Evolutionary conservation across 2,329 filamentous ascomycete species (phyloP), one percentile per base, ranked within the genome.

Genomic region (Aspergillus sp.): DNA sequence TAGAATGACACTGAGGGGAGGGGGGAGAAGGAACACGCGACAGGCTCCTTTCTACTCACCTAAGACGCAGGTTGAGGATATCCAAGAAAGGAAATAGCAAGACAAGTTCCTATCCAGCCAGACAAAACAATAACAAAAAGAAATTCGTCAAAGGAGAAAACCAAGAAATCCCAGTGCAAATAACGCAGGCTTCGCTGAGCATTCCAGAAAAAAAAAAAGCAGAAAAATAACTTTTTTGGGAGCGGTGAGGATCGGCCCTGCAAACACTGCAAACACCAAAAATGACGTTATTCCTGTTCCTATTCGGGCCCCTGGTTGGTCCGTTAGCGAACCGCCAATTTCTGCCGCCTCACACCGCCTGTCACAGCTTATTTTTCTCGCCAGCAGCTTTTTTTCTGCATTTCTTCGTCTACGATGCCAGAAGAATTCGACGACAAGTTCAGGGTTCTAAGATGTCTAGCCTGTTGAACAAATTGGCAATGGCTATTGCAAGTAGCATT

Each of bases 261-360:
- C 52, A 52, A 52, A 52, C 28, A 12, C 5, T 29, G 27, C 52
- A 53, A 53, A 53, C 47, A 6, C 30, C 19, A 19, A 19, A 19
- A 19, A 12, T 9, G 30, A 9, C 10, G 4, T 29, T 27, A 26
- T 4, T 10, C 39, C 19, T 12, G 12, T 32, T 48, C 40, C 48
- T 43, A 51, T 39, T 26, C n/a, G 12, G 36, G 26, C 6, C 9
- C 8, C 12, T 39, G n/a, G 19, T 54, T 53, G 51, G 51, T 44
- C 41, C 8, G 27, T 56, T 57, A 58, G 56, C 56, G 56, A 58
- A 19, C 19, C 19, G 19, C 19, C 19, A 19, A 19, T 19, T 39
- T 39, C 36, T 39, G 36, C 36, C 12, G 19, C 36, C 10, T 19
- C 19, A 19, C 36, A 39, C 36, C 36, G 36, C 36, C 36, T 28